Percentiles rank a stretch among this genome's conserved stretches.
These are phyloP conservation scores for Capsella rubella DNA, from an alignment of 441 rosid genomes.

Conservation along the genomic window DNA sequence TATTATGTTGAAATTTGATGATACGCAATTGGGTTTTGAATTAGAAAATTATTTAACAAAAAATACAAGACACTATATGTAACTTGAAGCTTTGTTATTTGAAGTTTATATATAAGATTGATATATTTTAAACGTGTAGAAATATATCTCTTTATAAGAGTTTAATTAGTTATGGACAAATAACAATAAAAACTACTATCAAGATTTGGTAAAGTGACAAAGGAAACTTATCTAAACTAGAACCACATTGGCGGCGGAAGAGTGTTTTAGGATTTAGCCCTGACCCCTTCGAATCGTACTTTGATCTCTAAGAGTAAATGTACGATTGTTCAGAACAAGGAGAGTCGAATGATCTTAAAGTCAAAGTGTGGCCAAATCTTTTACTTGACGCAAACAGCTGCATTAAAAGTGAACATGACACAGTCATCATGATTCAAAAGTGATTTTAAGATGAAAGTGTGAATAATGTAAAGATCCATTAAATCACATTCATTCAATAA, in stretches of 20 bases:
- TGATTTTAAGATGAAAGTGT: too few species aligned
- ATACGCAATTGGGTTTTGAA: too few species aligned
- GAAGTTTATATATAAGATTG: too few species aligned
- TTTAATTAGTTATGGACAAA: too few species aligned
- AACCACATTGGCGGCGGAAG: background rate
- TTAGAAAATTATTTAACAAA: too few species aligned
- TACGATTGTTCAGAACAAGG: background rate
- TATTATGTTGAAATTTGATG: too few species aligned
- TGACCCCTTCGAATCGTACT: background rate
- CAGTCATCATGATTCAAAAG: background rate
- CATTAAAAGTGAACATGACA: background rate
- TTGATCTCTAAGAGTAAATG: background rate
- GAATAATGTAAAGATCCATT: too few species aligned
- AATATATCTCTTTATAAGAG: background rate
- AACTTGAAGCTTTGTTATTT: too few species aligned
- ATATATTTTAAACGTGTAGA: too few species aligned
- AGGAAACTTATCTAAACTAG: background rate
- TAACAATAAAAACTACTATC: too few species aligned
- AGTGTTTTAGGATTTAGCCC: background rate
- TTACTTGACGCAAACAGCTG: background rate
- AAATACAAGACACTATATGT: too few species aligned
- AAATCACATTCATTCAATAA: too few species aligned
- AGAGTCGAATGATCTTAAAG: background rate
- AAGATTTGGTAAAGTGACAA: background rate
- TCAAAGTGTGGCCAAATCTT: background rate